Conservation (phyloP, 2,329 filamentous ascomycete species). For the Botrytis cinerea region DNA sequence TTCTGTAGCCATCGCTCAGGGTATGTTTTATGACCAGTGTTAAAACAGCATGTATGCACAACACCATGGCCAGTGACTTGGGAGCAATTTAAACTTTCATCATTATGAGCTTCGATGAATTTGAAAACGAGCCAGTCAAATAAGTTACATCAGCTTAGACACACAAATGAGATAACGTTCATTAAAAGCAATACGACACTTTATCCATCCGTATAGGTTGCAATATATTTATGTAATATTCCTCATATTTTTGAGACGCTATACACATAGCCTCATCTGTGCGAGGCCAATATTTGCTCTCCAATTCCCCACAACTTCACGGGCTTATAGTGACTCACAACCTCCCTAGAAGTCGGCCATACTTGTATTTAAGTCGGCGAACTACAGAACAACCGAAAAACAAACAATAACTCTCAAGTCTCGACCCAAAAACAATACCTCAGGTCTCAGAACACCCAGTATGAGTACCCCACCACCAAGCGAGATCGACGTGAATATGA, state of each 20-base stretch:
- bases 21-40: too few species aligned
- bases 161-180: neutral
- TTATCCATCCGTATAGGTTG: neutral
- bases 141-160: neutral
- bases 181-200: neutral
- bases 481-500: neutral
- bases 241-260: neutral
- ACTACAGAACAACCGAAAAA: too few species aligned
- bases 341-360: neutral
- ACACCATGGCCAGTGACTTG: too few species aligned
- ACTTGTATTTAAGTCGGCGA: neutral
- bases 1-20: too few species aligned
- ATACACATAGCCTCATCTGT: neutral
- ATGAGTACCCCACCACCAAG: neutral
- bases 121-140: neutral
- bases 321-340: neutral
- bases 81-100: too few species aligned
- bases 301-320: too few species aligned
- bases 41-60: too few species aligned
- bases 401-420: neutral
- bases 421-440: neutral
- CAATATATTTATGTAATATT: neutral
- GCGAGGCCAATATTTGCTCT: neutral
- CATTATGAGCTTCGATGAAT: too few species aligned
- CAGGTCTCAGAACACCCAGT: neutral